phyloP scores from a whole-genome alignment of 2,329 filamentous ascomycete genomes.

The Dactylellina leptospora region DNA sequence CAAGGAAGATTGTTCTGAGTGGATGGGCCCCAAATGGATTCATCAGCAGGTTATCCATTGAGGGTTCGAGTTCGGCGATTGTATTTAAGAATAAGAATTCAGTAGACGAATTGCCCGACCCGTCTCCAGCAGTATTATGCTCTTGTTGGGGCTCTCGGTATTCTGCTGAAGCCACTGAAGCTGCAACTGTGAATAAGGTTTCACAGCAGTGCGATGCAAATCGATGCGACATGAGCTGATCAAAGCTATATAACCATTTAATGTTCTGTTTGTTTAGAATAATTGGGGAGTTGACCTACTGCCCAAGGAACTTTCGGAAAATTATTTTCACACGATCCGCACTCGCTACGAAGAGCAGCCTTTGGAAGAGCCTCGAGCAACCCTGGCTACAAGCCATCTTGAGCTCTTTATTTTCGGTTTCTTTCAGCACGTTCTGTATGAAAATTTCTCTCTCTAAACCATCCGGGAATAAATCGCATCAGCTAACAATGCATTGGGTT shows the following conservation, averaged over 20 bases:
- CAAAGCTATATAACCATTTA: constrained; percentile 68
- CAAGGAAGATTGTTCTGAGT: constrained; percentile 82
- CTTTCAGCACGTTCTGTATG: constrained; percentile 81
- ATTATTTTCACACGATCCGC: constrained; percentile 82
- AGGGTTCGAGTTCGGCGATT: constrained; percentile 79
- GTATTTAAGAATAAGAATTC: constrained; percentile 34
- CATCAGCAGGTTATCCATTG: constrained; percentile 82
- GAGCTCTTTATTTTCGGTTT: constrained; percentile 89
- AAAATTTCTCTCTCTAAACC: constrained; percentile 62
- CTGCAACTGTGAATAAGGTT: constrained; percentile 84
- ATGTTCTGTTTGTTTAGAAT: background rate
- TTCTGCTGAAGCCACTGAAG: constrained; percentile 79
- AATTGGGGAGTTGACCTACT: constrained; percentile 64
- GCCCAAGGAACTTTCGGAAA: constrained; percentile 83
- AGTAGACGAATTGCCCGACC: constrained; percentile 1
- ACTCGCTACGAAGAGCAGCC: constrained; percentile 82
- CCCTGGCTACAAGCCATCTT: constrained; percentile 96
- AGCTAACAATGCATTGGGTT: constrained; percentile 1
- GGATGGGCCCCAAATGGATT: constrained; percentile 91
- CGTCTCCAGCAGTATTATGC: background rate
- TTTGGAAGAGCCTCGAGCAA: constrained; percentile 91
- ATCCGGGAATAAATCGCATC: background rate
- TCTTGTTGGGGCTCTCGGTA: constrained; percentile 60
- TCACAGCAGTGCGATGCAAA: constrained; percentile 98
- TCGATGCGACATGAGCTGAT: constrained; percentile 89